Evolutionary conservation across 148 eudicot species (phyloP), one percentile per base, ranked within the genome.

Genomic region (Hydrangea macrophylla): DNA sequence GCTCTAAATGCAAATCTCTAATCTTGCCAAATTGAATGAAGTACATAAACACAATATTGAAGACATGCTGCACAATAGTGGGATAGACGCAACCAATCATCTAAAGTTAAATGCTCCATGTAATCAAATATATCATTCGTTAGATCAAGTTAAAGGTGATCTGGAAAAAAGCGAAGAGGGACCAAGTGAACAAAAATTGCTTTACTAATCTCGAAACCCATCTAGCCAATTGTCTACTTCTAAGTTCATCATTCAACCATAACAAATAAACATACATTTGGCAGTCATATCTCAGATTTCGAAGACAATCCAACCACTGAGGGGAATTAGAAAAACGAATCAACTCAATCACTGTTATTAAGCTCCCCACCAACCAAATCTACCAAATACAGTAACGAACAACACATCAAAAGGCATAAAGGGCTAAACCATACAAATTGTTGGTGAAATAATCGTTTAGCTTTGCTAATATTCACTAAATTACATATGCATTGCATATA

Each of bases 221-320:
- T 22, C 35, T 45, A 44, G 15, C 36, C 55, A 10, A 64, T 30
- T 25, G 28, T 27, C 26, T 10, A n/a, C 10, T 45, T 2, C 6
- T 3, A 28, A 17, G 37, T 33, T 2, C 68, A n/a, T 63, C 27
- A 30, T 65, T 51, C 58, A 31, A 32, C 56, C 58, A 65, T 27
- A 63, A 10, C 35, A 42, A 48, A 26, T 7, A 35, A 15, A 50
- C 42, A 62, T 7, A 6, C 33, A 18, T 24, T 64, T n/a, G n/a
- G n/a, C n/a, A n/a, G n/a, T n/a, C n/a, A n/a, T n/a, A n/a, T n/a
- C n/a, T n/a, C n/a, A n/a, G n/a, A n/a, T n/a, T n/a, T n/a, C n/a
- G n/a, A n/a, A n/a, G n/a, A n/a, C n/a, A n/a, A n/a, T n/a, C n/a
- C n/a, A n/a, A n/a, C n/a, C n/a, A n/a, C n/a, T n/a, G n/a, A n/a